Percentiles rank a stretch among this genome's conserved stretches.
Conservation (phyloP, 2,329 filamentous ascomycete genomes). For the Tolypocladium cylindrosporum region DNA sequence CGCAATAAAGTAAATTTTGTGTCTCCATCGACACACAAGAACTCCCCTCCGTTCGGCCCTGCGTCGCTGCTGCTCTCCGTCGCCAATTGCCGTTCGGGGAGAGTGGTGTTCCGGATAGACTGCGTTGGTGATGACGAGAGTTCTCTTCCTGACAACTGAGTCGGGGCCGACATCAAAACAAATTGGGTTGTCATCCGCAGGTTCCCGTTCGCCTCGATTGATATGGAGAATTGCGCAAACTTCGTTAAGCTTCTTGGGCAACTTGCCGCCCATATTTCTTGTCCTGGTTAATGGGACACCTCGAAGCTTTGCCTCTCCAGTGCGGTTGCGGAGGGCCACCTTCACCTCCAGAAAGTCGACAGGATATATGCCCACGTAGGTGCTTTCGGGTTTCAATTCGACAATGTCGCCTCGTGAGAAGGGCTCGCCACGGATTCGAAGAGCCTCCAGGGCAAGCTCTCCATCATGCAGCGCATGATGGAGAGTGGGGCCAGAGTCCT, state of each 20-base stretch:
- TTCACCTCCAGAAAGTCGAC: conserved; percentile 32
- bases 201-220: conserved; percentile 24
- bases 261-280: conserved; percentile 21
- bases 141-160: conserved; percentile 28
- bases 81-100: not conserved
- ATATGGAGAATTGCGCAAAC: conserved; percentile 25
- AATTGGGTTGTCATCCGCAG: conserved; percentile 21
- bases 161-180: conserved; percentile 30
- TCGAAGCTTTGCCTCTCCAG: conserved; percentile 18
- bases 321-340: conserved; percentile 22
- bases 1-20: conserved; percentile 15
- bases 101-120: conserved; percentile 28
- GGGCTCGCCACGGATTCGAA: conserved; percentile 2
- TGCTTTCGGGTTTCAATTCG: conserved; percentile 11
- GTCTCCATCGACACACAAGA: conserved; percentile 44
- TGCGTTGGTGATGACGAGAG: conserved; percentile 45
- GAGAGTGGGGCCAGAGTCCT: conserved; percentile 10
- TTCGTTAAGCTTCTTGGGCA: conserved; percentile 32
- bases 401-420: conserved; percentile 17
- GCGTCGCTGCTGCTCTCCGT: not conserved
- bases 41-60: conserved; percentile 12
- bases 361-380: conserved; percentile 10
- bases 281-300: conserved; percentile 28
- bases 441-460: conserved; percentile 12
- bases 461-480: conserved; percentile 7